Conservation (phyloP, 2,329 filamentous ascomycete species). For the Cladosporium cucumerinum region DNA sequence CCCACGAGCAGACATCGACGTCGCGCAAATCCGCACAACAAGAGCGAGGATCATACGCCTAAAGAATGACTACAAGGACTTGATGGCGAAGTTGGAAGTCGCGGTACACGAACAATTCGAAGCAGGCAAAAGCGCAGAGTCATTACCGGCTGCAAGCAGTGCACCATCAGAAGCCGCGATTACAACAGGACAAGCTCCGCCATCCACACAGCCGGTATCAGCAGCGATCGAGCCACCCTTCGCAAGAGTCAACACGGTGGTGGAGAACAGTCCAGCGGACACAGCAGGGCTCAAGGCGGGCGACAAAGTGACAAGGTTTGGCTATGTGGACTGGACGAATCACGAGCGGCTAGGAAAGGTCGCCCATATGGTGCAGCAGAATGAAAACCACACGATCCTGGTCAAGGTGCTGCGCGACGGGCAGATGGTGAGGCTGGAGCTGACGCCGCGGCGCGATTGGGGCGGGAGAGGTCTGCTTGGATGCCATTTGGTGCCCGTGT, state of each 20-base stretch:
- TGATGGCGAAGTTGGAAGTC: slow-evolving; percentile 81
- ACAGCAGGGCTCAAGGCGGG: slow-evolving; percentile 74
- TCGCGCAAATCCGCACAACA: slow-evolving; percentile 94
- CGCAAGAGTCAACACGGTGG: slow-evolving; percentile 84
- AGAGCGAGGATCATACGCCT: slow-evolving; percentile 83
- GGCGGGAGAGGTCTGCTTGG: slow-evolving; percentile 85
- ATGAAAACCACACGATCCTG: slow-evolving; percentile 70
- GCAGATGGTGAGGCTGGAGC: slow-evolving; percentile 60
- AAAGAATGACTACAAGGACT: slow-evolving; percentile 86
- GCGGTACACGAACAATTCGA: slow-evolving; percentile 89
- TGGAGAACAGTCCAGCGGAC: slow-evolving; percentile 73
- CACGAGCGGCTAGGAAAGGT: slow-evolving; percentile 83
- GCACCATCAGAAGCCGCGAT: not conserved
- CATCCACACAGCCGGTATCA: slow-evolving; percentile 18
- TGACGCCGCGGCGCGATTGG: slow-evolving; percentile 79
- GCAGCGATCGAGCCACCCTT: slow-evolving; percentile 62
- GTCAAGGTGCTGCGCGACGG: slow-evolving; percentile 63
- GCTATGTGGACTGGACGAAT: slow-evolving; percentile 76
- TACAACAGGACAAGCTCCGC: slow-evolving; percentile 25
- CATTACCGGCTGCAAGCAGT: not conserved
- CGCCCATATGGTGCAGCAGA: slow-evolving; percentile 83
- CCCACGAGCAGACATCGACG: slow-evolving; percentile 87
- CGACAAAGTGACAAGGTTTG: slow-evolving; percentile 81
- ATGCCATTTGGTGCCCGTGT: slow-evolving; percentile 83
- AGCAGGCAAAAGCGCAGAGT: slow-evolving; percentile 23